phyloP scores from a whole-genome alignment of 495 filamentous ascomycete species.

The Penicillium antarcticum region DNA sequence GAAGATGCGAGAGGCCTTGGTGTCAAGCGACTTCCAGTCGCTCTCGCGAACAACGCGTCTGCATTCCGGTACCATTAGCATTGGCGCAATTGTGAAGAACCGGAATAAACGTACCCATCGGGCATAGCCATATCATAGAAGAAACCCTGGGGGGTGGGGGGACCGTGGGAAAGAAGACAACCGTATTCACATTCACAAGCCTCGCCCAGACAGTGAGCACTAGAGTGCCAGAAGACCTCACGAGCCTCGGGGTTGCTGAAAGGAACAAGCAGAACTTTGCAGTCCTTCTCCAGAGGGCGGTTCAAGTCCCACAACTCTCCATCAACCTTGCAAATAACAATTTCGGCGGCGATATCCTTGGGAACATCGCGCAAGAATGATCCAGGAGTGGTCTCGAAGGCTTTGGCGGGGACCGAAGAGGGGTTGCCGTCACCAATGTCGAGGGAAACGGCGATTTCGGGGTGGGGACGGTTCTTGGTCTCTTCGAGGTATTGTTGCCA shows the following conservation, averaged over 20 bases:
- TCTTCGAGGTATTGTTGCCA: slow-evolving; percentile 80
- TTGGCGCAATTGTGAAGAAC: neutral
- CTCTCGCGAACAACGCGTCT: slow-evolving; percentile 63
- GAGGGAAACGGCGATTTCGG: slow-evolving; percentile 49
- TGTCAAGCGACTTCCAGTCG: slow-evolving; percentile 81
- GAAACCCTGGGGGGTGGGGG: slow-evolving; percentile 89
- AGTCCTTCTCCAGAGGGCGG: slow-evolving; percentile 74
- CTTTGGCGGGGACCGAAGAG: slow-evolving; percentile 43
- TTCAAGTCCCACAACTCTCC: slow-evolving; percentile 88
- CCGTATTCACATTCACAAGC: slow-evolving; percentile 85
- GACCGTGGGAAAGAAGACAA: slow-evolving; percentile 88
- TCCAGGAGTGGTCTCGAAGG: slow-evolving; percentile 52
- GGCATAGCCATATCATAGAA: slow-evolving; percentile 96
- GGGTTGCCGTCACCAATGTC: slow-evolving; percentile 46
- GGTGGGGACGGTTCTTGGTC: slow-evolving; percentile 44
- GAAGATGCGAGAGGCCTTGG: slow-evolving; percentile 68
- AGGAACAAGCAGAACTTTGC: slow-evolving; percentile 72
- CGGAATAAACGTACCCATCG: slow-evolving; percentile 46
- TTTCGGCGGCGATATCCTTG: slow-evolving; percentile 48
- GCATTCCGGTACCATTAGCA: slow-evolving; percentile 8
- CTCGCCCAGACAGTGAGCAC: slow-evolving; percentile 91
- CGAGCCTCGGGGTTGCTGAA: slow-evolving; percentile 83
- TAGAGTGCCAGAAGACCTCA: slow-evolving; percentile 90
- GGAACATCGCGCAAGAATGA: slow-evolving; percentile 51
- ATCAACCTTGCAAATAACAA: slow-evolving; percentile 79